Base-by-base conservation (phyloP, 768 basidiomycete genomes). In the Suillus bovinus region DNA sequence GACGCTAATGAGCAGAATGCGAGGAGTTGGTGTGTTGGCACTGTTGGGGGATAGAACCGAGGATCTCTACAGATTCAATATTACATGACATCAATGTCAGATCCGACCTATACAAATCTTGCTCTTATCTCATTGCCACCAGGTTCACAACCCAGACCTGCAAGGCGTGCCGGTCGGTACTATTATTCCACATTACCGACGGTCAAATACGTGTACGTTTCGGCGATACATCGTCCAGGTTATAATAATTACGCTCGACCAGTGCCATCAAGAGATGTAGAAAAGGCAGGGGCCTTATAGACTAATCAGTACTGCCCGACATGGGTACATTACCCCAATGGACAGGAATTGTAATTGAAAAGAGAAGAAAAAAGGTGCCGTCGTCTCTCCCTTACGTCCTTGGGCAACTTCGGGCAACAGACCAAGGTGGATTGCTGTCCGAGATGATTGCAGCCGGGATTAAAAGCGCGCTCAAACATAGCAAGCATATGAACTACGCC, bases 121-220 rank as follows among this genome's bases (percentile, higher is more conserved):
- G 39, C 16, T 20, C 34, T 17, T 22, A 1, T 31, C 36, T 38
- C 27, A 61, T 68, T 5, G 14, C 61, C 34, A 41, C 8, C 66
- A 95, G 94, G 72, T 77, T 11, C 79, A 80, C 54, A 90, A 94
- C 73, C 94, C 94, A 5, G 90, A 94, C 59, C 76, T 95, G 27
- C 79, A 88, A 73, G 96, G 87, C 13, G 90, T 99, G 27, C 92
- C 96, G 9, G 93, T 95, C 27, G 97, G 97, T 4, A 95, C 97
- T 7, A 99, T 99, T 63, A 84, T 99, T 34, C 99, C 96, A 34
- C 96, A 94, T 72, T 99, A 99, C 71, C 97, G 99, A 70, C 85
- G 97, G 95, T 99, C 14, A 96, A 99, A 77, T 95, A 99, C 82
- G 95, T 99, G 93, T 94, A 67, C 75, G 90, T n/a, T n/a, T 39